Evolutionary conservation across 1,284 basidiomycete species (phyloP), one percentile per base, ranked within the genome.

Genomic region (Meira miltonrushii): DNA sequence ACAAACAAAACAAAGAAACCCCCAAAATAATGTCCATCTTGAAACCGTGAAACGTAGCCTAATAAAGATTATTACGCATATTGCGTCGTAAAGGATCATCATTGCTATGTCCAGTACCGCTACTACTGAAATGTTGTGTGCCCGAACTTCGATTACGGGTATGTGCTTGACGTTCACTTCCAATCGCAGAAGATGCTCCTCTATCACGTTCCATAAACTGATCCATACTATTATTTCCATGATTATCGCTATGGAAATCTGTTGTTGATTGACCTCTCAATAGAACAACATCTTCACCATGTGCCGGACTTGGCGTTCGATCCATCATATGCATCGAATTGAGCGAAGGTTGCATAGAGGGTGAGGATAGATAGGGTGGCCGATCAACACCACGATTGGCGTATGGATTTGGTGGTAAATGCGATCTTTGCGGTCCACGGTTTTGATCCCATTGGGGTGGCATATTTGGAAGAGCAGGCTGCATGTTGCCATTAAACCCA

Each of bases 241-340:
- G 2, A 13, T 6, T 2, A 25, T 39, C 37, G 37, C 50, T n/a
- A 50, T 25, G 15, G 15, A 37, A n/a, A 17, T 21, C n/a, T n/a
- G 47, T 15, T n/a, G 13, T 21, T 12, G 13, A 17, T 39, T 41
- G 38, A 39, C 50, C 50, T 21, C 50, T n/a, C 23, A 53, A 25
- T 25, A 53, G 15, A 5, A 53, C 13, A 6, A 53, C 50, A 41
- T 53, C 50, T 41, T 53, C 50, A 39, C 50, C 37, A 15, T 53
- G 37, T 5, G 23, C 50, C n/a, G 50, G 50, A 41, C 50, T 53
- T 53, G 50, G 50, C 6, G 50, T 53, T 19, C 50, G 50, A 39
- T 53, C 50, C 28, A 53, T 41, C 28, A 38, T 19, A 19, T 13
- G 15, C 12, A 17, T 33, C 12, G 50, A 15, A 15, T 15, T 53